A percentile compares a stretch with the other conserved stretches of the same genome.
Conservation (phyloP, 1,284 basidiomycete species). For the Moniliophthora roreri region DNA sequence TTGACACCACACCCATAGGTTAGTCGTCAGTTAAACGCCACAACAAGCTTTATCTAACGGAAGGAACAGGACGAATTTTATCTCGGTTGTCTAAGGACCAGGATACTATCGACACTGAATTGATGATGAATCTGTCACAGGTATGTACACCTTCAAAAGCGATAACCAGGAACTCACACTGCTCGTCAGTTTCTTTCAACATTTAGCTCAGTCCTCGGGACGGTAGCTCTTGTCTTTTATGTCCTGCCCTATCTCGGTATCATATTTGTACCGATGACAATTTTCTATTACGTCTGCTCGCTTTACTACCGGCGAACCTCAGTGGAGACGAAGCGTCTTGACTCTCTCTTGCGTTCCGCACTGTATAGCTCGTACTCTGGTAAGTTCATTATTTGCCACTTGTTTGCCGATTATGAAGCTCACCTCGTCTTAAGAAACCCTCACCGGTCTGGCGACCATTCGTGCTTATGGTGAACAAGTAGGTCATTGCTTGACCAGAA, state of each 20-base stretch:
- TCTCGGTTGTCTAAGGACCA: conserved; percentile 66
- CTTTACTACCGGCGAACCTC: conserved; percentile 56
- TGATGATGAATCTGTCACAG: conserved; percentile 43
- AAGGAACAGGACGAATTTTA: conserved; percentile 48
- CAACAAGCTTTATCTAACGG: conserved; percentile 18
- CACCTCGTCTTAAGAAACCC: conserved; percentile 30
- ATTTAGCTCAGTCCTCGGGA: conserved; percentile 50
- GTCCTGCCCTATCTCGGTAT: conserved; percentile 64
- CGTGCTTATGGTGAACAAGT: conserved; percentile 45
- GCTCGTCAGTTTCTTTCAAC: conserved; percentile 45
- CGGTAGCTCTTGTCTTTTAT: conserved; percentile 60
- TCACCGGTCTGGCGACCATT: conserved; percentile 46
- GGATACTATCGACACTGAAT: conserved; percentile 53
- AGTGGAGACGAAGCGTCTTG: conserved; percentile 68
- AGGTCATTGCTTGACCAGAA: conserved; percentile 1
- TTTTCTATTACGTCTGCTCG: conserved; percentile 49
- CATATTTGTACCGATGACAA: conserved; percentile 51
- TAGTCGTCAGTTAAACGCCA: conserved; percentile 20
- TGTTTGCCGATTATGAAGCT: conserved; percentile 15
- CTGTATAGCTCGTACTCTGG: conserved; percentile 59
- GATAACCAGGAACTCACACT: not conserved
- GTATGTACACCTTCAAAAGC: conserved; percentile 17
- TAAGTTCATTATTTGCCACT: conserved; percentile 22
- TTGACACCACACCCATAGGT: conserved; percentile 84
- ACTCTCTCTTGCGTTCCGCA: conserved; percentile 65